Percentiles rank a stretch among this genome's conserved stretches.
These are phyloP conservation scores for Candida mesenterica DNA, from an alignment of 1,139 yeast genomes.

Conservation along the genomic window DNA sequence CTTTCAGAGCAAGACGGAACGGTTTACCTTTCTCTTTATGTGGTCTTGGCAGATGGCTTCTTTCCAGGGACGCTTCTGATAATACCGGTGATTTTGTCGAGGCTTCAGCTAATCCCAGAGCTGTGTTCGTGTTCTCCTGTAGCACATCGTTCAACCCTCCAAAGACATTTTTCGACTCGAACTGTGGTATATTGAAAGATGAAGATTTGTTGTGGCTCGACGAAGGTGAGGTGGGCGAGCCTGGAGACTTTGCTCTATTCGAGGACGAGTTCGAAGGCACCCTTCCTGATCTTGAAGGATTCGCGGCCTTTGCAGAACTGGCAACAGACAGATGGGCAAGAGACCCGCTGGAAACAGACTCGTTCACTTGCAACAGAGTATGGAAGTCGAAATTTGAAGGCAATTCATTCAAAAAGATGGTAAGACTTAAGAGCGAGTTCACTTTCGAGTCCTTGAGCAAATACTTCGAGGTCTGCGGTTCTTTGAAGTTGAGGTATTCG, in stretches of 20 bases:
- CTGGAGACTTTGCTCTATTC: slow-evolving; percentile 3
- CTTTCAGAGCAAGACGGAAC: neutral
- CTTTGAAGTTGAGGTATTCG: slow-evolving; percentile 62
- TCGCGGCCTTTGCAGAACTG: neutral
- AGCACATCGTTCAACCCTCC: slow-evolving; percentile 40
- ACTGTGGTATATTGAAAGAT: slow-evolving; percentile 36
- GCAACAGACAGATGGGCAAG: neutral
- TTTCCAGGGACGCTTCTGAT: neutral
- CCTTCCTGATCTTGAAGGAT: neutral
- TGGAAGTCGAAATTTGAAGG: slow-evolving; percentile 43
- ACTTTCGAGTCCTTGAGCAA: slow-evolving; percentile 75
- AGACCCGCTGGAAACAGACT: neutral
- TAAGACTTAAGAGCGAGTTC: slow-evolving; percentile 66
- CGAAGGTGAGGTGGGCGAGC: slow-evolving; percentile 12
- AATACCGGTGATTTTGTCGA: neutral
- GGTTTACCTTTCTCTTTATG: neutral
- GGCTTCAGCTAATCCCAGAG: neutral
- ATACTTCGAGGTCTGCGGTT: slow-evolving; percentile 57
- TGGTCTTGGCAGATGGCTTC: slow-evolving; percentile 1
- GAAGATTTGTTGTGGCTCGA: too few species aligned
- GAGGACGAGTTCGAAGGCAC: too few species aligned
- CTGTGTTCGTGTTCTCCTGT: slow-evolving; percentile 1
- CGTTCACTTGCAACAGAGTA: slow-evolving; percentile 35
- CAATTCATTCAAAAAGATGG: slow-evolving; percentile 40
- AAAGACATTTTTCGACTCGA: slow-evolving; percentile 38